A percentile compares a stretch with the other conserved stretches of the same genome.
These are phyloP conservation scores for Amphicarpaea edgeworthii DNA, from an alignment of 306 rosid species.

Conservation along the genomic window DNA sequence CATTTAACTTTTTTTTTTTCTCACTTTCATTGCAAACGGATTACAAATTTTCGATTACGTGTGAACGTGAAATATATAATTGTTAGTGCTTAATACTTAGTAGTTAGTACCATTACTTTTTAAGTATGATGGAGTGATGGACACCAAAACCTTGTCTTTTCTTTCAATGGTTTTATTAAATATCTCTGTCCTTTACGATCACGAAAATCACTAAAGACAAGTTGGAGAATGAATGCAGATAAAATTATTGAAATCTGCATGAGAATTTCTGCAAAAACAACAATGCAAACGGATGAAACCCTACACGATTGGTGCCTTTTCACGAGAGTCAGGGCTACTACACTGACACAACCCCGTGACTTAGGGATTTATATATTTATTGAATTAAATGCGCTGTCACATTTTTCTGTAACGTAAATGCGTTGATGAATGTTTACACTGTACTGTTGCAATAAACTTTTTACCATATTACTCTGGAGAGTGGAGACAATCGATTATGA, in stretches of 20 bases:
- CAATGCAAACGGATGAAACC: background rate
- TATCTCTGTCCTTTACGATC: conserved; percentile 19
- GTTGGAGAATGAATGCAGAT: background rate
- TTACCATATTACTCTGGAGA: too few species aligned
- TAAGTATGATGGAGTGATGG: conserved; percentile 2
- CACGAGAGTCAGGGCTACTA: conserved; percentile 36
- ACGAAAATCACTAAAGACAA: conserved; percentile 11
- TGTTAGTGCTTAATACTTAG: too few species aligned
- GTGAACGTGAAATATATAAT: too few species aligned
- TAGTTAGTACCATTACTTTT: conserved; percentile 13
- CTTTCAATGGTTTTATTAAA: conserved; percentile 1
- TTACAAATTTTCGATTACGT: too few species aligned
- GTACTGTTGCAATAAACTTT: too few species aligned
- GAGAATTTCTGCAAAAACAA: background rate
- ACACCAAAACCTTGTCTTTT: conserved; percentile 18
- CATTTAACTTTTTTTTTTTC: too few species aligned
- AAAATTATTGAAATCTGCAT: background rate
- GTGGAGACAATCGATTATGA: too few species aligned
- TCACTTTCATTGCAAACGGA: too few species aligned
- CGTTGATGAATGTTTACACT: background rate
- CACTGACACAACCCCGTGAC: conserved; percentile 51
- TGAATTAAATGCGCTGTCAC: background rate
- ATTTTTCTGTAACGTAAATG: background rate
- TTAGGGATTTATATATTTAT: background rate
- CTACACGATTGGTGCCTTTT: conserved; percentile 20